A percentile compares a stretch with the other conserved stretches of the same genome.
Evolutionary conservation across 805 yeast species (phyloP).

Genomic region (Candida ascalaphidarum): DNA sequence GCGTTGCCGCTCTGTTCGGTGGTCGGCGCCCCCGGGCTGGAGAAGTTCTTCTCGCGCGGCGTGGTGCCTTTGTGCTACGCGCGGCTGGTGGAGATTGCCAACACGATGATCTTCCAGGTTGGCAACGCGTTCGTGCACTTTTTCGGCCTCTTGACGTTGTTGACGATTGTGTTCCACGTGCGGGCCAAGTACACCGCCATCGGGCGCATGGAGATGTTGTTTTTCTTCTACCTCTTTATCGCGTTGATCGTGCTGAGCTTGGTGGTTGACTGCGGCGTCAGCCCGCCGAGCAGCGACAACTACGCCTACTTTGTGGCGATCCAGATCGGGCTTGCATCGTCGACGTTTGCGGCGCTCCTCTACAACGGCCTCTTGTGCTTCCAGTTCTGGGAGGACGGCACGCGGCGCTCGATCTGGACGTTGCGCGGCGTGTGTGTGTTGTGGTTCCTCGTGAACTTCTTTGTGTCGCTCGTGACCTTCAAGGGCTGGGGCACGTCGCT

Average conservation of each 20-base stretch:
- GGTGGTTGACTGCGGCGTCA: constrained; percentile 86
- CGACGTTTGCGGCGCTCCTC: constrained; percentile 61
- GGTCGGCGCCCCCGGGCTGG: constrained; percentile 42
- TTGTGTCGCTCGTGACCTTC: constrained; percentile 67
- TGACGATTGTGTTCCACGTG: constrained; percentile 69
- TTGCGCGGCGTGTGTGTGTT: constrained; percentile 43
- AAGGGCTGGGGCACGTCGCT: constrained; percentile 48
- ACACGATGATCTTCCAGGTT: constrained; percentile 81
- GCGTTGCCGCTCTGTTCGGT: constrained; percentile 79
- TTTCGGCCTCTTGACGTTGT: constrained; percentile 55
- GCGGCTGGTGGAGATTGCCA: constrained; percentile 78
- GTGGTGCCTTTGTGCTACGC: constrained; percentile 76
- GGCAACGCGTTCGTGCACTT: constrained; percentile 85
- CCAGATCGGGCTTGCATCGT: constrained; percentile 68
- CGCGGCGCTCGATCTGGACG: constrained; percentile 50
- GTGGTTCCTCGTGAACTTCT: constrained; percentile 59
- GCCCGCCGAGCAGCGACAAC: constrained; percentile 72
- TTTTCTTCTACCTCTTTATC: constrained; percentile 55
- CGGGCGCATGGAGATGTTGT: constrained; percentile 80
- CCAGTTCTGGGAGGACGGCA: constrained; percentile 94
- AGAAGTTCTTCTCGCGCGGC: constrained; percentile 39
- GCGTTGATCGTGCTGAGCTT: constrained; percentile 55
- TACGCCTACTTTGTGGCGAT: constrained; percentile 79
- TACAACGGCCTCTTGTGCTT: constrained; percentile 75
- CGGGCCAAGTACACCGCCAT: constrained; percentile 89